These are phyloP conservation scores for Globisporangium viniferum DNA, from an alignment of 352 stramenopile species.

Conservation along the genomic window DNA sequence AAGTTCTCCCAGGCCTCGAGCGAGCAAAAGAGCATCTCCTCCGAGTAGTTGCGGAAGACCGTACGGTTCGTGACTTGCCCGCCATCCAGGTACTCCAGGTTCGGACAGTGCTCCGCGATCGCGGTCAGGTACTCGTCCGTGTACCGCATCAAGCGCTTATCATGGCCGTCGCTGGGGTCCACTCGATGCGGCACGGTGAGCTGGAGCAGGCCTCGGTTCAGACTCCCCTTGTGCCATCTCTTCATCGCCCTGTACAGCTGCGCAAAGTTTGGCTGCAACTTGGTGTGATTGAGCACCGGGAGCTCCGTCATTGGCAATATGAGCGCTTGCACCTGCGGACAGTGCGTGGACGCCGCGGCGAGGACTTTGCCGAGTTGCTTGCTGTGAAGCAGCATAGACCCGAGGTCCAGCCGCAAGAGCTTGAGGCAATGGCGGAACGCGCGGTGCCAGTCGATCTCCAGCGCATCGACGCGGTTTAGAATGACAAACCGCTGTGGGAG, in stretches of 20 bases:
- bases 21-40: too few species aligned
- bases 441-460: constrained; percentile 1
- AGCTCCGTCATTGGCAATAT: not conserved
- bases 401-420: constrained; percentile 1
- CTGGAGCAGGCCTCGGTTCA: constrained; percentile 15
- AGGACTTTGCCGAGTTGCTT: not conserved
- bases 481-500: too few species aligned
- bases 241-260: constrained; percentile 11
- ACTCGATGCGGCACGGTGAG: constrained; percentile 17
- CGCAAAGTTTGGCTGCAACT: not conserved
- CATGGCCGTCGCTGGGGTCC: not conserved
- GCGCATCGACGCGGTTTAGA: not conserved
- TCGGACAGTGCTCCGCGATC: constrained; percentile 15
- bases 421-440: not conserved
- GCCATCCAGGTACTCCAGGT: constrained; percentile 21
- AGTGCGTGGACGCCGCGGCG: not conserved
- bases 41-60: too few species aligned
- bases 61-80: not conserved
- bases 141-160: not conserved
- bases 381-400: not conserved
- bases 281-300: not conserved
- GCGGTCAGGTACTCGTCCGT: constrained; percentile 15
- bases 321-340: not conserved
- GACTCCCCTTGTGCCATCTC: constrained; percentile 4
- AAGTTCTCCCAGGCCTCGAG: too few species aligned